A percentile compares a stretch with the other conserved stretches of the same genome.
These are phyloP conservation scores for Gossypium davidsonii DNA, from an alignment of 441 rosid genomes.

Conservation along the genomic window DNA sequence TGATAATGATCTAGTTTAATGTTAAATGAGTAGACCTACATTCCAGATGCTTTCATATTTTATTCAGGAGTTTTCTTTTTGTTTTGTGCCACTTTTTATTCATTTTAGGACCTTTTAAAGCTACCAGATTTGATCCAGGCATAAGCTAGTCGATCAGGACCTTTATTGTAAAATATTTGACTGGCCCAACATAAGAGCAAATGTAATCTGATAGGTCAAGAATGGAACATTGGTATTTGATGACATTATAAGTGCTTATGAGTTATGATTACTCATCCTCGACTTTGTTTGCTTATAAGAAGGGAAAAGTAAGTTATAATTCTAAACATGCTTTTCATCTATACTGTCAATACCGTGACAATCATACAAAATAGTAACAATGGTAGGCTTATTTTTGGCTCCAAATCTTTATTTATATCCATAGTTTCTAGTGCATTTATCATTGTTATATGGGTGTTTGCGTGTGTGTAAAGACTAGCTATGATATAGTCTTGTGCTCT, in stretches of 20 bases:
- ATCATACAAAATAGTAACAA: background rate
- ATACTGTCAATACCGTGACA: background rate
- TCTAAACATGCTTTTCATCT: background rate
- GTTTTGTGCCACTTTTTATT: background rate
- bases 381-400: background rate
- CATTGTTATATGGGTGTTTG: background rate
- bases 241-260: background rate
- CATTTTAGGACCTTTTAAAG: background rate
- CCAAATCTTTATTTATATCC: background rate
- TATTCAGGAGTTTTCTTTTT: background rate
- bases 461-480: background rate
- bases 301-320: background rate
- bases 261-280: background rate
- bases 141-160: background rate
- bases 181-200: background rate
- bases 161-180: background rate
- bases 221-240: background rate
- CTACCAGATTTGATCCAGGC: background rate
- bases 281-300: background rate
- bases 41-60: background rate
- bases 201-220: background rate
- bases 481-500: background rate
- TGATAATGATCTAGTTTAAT: background rate
- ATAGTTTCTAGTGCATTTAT: background rate
- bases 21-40: background rate